Percentiles rank a stretch among this genome's conserved stretches.
phyloP scores from a whole-genome alignment of 2,329 filamentous ascomycete species.

The Fusarium multiceps region DNA sequence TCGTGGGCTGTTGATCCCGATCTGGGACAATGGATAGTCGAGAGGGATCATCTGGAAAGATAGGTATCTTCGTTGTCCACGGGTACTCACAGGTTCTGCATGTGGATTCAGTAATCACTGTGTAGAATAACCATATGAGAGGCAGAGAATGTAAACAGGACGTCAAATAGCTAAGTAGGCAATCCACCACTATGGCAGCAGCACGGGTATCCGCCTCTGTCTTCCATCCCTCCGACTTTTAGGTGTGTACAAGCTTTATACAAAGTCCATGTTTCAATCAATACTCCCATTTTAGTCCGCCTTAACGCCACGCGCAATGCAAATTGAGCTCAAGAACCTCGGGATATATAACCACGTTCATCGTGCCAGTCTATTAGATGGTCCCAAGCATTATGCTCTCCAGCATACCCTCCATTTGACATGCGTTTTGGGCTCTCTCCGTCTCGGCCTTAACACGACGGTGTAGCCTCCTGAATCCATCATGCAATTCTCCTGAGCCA shows the following conservation, averaged over 20 bases:
- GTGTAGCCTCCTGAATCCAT: slow-evolving; percentile 75
- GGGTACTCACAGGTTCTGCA: neutral
- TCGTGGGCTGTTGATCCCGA: neutral
- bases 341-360: slow-evolving; percentile 36
- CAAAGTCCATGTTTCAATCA: slow-evolving; percentile 37
- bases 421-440: slow-evolving; percentile 84
- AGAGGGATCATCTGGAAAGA: neutral
- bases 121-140: neutral
- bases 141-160: slow-evolving; percentile 14
- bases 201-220: slow-evolving; percentile 3
- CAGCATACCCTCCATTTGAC: slow-evolving; percentile 87
- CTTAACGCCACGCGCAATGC: slow-evolving; percentile 46
- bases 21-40: neutral
- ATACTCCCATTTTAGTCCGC: slow-evolving; percentile 45
- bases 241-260: slow-evolving; percentile 30
- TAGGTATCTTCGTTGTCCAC: neutral
- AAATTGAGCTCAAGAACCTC: slow-evolving; percentile 41
- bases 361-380: slow-evolving; percentile 38
- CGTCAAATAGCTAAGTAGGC: slow-evolving; percentile 16
- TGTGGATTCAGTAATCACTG: neutral
- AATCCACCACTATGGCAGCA: neutral
- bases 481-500: slow-evolving; percentile 77
- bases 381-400: slow-evolving; percentile 68
- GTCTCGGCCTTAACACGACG: slow-evolving; percentile 79
- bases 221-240: neutral